Base-by-base conservation (phyloP, 768 basidiomycete genomes). In the Kwoniella europaea region DNA sequence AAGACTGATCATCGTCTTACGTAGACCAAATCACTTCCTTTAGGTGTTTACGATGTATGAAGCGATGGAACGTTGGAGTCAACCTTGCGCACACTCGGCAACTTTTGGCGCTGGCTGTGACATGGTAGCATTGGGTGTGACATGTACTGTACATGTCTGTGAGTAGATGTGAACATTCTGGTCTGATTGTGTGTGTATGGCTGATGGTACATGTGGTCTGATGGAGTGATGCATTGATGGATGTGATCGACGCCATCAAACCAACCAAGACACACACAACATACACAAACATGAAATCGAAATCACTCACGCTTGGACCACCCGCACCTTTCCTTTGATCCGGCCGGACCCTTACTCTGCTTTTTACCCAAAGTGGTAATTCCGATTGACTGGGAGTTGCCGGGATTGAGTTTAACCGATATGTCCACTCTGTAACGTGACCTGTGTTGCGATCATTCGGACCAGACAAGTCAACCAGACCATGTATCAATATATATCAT, bases 361-460 rank as follows among this genome's bases (percentile, higher is more conserved):
- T 20, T 20, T 16, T 61, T 44, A 43, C 59, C 42, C 18, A 7
- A 43, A 42, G 0, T 0, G 43, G 59, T 61, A 61, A 61, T 61
- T 58, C 42, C 54, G 22, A 20, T 22, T 3, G 20, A 42, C 10
- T 4, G 22, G 18, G 10, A n/a, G 7, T 29, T 7, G 35, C 20
- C 59, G 41, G 42, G 12, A 43, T 61, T n/a, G 12, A 20, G 59
- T 42, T n/a, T 42, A 61, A 12, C 59, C 59, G 59, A n/a, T 27
- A n/a, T 22, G 59, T 61, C 59, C 59, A 61, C 59, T 61, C 22
- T 56, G 64, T 65, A 65, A 46, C 64, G 53, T 56, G 64, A 65
- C 63, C 63, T 65, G 18, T 20, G 13, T 18, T 29, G 24, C 22
- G 35, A 35, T 35, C 35, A 35, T 35, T 35, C 35, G 35, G 35